A percentile compares a stretch with the other conserved stretches of the same genome.
Evolutionary conservation across 2,329 filamentous ascomycete genomes (phyloP).

Genomic region (Trichoderma brevicompactum): DNA sequence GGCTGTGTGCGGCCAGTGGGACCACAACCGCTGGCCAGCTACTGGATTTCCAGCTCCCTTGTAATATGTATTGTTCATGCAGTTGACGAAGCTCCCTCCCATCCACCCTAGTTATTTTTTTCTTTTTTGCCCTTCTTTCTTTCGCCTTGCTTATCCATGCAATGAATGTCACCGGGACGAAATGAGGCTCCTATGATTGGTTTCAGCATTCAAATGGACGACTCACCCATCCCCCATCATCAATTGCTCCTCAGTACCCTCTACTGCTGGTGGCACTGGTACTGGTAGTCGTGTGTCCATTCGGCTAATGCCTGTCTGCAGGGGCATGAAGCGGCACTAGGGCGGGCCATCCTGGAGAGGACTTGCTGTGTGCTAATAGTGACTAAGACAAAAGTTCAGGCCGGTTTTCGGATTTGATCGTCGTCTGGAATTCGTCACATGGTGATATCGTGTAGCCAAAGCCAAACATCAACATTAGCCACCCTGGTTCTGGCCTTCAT

Average conservation of each 20-base stretch:
- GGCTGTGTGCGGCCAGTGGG: constrained; percentile 24
- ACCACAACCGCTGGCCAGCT: not conserved
- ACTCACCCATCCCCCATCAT: no score
- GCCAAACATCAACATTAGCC: not conserved
- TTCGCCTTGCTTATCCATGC: no score
- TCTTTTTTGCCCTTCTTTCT: no score
- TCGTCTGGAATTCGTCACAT: constrained; percentile 24
- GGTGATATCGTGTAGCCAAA: not conserved
- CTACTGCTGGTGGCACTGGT: not conserved
- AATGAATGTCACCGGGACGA: no score
- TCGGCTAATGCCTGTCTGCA: constrained; percentile 15
- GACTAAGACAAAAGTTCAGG: constrained; percentile 25
- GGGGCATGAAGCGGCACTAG: constrained; percentile 25
- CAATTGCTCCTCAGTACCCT: not conserved
- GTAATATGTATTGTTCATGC: no score
- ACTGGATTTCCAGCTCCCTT: no score
- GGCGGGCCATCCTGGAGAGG: constrained; percentile 12
- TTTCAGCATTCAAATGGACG: no score
- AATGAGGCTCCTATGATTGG: no score
- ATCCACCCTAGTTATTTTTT: no score
- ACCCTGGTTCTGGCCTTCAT: no score
- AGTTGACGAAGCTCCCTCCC: no score
- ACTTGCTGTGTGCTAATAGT: not conserved
- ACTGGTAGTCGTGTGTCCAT: constrained; percentile 5
- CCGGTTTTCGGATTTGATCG: constrained; percentile 7